Evolutionary conservation across 768 basidiomycete genomes (phyloP), one percentile per base, ranked within the genome.

Genomic region (Leccinum fibrillosum): DNA sequence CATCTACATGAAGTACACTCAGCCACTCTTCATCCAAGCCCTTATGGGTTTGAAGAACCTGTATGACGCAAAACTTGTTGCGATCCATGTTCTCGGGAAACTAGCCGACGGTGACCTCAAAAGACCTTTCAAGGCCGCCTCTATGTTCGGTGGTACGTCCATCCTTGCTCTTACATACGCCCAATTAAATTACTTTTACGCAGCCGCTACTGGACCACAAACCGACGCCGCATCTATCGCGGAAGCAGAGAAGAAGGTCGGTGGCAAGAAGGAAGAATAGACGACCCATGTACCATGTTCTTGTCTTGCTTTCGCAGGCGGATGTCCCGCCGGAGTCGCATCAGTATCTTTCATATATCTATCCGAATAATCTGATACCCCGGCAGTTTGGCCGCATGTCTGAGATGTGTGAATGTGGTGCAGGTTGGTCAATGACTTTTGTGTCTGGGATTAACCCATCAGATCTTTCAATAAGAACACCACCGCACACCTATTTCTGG

Each of bases 31-130:
- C 77, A 89, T 98, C 63, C 96, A 98, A 73, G 84, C 84, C 12
- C 82, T 99, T 64, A 97, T 96, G 93, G 92, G 91, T n/a, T 57
- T 97, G 68, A 98, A 99, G 80, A 83, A 81, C 47, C 73, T 95
- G 28, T 92, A 89, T 73, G 95, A 98, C 67, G 86, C 90, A 57
- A 93, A 93, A 70, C 82, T 83, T 17, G 82, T 95, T 62, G 80
- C 86, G 39, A 88, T 99, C 59, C 88, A 96, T 78, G 48, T 98
- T 54, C 76, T 92, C 23, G 90, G 90, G 37, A 82, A 88, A 72
- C 78, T 83, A 15, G 85, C 94, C 1, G 87, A 87, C 23, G 95
- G 94, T 12, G 92, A 94, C 65, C 80, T 97, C 60, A 85, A 92
- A 76, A 80, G 95, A 63, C 95, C 95, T 0, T 98, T 94, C 82